These are phyloP conservation scores for Eimeria sp. DNA, from an alignment of 169 alveolate species.

Conservation along the genomic window DNA sequence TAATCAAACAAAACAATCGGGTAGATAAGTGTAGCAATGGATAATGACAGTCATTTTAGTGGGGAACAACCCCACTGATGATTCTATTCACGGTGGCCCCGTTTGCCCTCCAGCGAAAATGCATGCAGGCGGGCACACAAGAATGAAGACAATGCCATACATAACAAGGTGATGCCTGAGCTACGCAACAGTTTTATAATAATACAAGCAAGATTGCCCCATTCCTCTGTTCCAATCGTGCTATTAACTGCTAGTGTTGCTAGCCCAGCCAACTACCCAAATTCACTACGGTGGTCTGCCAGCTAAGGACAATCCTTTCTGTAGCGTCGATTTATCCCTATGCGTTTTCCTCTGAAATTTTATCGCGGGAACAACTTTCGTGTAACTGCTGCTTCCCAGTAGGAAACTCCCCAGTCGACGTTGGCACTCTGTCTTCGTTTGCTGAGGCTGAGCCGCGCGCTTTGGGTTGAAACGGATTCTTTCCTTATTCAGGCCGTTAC, in stretches of 20 bases:
- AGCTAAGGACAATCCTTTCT: background rate
- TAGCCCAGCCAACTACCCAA: background rate
- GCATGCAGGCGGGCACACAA: background rate
- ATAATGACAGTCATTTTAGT: background rate
- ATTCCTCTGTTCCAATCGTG: background rate
- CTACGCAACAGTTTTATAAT: background rate
- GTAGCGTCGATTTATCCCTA: background rate
- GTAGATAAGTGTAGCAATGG: background rate
- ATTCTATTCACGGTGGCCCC: background rate
- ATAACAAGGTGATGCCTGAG: background rate
- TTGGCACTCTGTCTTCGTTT: too few relatives aligned
- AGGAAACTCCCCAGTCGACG: background rate
- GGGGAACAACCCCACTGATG: background rate
- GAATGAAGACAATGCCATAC: background rate
- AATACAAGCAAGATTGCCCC: background rate
- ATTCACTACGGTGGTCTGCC: background rate
- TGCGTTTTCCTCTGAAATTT: background rate
- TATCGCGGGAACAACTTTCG: background rate
- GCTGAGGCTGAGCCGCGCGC: background rate
- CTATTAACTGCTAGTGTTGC: background rate
- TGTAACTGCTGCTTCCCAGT: background rate
- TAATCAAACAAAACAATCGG: background rate
- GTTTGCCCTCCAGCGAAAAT: background rate
- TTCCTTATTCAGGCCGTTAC: background rate
- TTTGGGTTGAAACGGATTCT: background rate